A percentile compares a stretch with the other conserved stretches of the same genome.
These are phyloP conservation scores for Schwanniomyces pseudopolymorphus DNA, from an alignment of 805 yeast species.

Conservation along the genomic window DNA sequence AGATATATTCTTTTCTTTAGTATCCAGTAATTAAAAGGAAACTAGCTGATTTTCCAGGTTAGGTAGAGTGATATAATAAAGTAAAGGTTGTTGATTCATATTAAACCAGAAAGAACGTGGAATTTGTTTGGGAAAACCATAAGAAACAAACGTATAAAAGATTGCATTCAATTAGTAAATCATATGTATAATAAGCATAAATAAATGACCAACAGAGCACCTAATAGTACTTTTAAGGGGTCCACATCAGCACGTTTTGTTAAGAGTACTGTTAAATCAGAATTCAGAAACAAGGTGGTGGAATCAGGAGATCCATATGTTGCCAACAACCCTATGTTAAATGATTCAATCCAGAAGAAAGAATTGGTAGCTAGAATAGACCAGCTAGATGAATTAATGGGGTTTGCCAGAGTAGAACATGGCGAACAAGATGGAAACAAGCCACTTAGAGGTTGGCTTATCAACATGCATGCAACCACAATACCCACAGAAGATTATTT, in stretches of 20 bases:
- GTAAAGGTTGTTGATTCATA: not conserved
- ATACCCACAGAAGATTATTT: slow-evolving; percentile 56
- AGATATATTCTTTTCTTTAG: not conserved
- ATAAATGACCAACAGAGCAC: slow-evolving; percentile 4
- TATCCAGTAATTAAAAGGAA: not conserved
- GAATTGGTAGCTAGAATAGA: slow-evolving; percentile 63
- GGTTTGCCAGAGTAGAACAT: slow-evolving; percentile 74
- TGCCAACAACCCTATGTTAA: slow-evolving; percentile 35
- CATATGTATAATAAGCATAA: not conserved
- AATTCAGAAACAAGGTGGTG: slow-evolving; percentile 15
- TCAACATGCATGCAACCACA: slow-evolving; percentile 89
- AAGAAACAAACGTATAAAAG: not conserved
- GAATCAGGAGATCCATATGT: slow-evolving; percentile 19
- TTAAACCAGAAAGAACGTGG: not conserved
- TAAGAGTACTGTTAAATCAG: slow-evolving; percentile 33
- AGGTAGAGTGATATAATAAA: no score
- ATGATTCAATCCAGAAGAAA: slow-evolving; percentile 41
- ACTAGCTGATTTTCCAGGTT: not conserved
- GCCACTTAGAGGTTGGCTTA: slow-evolving; percentile 80
- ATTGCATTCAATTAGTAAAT: not conserved
- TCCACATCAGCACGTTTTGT: slow-evolving; percentile 55
- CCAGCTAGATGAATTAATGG: slow-evolving; percentile 77
- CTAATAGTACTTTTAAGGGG: slow-evolving; percentile 34
- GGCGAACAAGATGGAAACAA: slow-evolving; percentile 56
- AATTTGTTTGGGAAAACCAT: not conserved